Percentiles rank a stretch among this genome's conserved stretches.
Conservation (phyloP, 306 rosid species). For the Quillaja saponaria region DNA sequence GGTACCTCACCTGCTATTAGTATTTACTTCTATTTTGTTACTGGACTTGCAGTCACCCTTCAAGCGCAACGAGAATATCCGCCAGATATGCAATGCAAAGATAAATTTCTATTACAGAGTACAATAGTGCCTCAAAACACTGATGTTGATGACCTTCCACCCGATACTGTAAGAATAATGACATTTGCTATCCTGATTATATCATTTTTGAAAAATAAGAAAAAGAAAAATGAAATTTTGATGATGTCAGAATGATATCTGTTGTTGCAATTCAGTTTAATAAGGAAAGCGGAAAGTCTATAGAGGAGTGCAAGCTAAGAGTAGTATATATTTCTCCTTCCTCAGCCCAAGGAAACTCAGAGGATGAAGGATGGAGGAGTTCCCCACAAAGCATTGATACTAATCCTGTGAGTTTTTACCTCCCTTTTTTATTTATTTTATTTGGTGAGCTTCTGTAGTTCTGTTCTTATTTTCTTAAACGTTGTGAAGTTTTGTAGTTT, state of each 20-base stretch:
- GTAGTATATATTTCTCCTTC: conserved; percentile 56
- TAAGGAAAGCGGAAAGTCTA: conserved; percentile 71
- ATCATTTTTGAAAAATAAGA: conserved; percentile 3
- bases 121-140: conserved; percentile 64
- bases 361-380: conserved; percentile 54
- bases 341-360: conserved; percentile 56
- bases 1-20: conserved; percentile 16
- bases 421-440: neutral
- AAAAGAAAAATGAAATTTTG: conserved; percentile 9
- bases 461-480: conserved; percentile 12
- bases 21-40: conserved; percentile 32
- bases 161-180: conserved; percentile 63
- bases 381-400: conserved; percentile 46
- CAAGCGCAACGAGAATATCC: conserved; percentile 92
- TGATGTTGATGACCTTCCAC: conserved; percentile 77
- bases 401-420: conserved; percentile 61
- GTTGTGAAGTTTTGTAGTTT: conserved; percentile 13
- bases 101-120: conserved; percentile 94
- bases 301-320: conserved; percentile 88
- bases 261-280: conserved; percentile 55
- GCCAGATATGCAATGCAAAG: conserved; percentile 81
- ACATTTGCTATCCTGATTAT: conserved; percentile 26
- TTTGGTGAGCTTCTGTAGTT: conserved; percentile 18
- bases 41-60: conserved; percentile 75
- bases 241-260: neutral